These are phyloP conservation scores for Rhododendron molle DNA, from an alignment of 148 eudicot genomes.

Conservation along the genomic window DNA sequence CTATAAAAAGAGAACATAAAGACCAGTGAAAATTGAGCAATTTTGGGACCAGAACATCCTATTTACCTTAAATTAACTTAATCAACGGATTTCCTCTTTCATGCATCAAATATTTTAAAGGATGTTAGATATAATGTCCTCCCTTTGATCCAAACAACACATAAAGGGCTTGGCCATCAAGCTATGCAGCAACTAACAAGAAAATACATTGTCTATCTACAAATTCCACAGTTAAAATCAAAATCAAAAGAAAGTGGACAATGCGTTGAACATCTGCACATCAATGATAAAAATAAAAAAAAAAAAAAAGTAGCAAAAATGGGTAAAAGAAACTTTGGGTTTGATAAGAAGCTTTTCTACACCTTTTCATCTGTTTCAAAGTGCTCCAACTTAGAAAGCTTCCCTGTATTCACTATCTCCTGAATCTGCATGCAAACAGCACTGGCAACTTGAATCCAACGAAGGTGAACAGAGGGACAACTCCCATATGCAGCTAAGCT, in stretches of 20 bases:
- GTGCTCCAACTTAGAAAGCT: slow-evolving; percentile 91
- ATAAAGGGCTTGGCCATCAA: neutral
- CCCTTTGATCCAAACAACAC: neutral
- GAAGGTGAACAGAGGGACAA: neutral
- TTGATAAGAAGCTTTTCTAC: slow-evolving; percentile 1
- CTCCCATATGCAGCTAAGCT: neutral
- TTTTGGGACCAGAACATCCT: neutral
- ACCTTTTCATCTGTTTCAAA: slow-evolving; percentile 97
- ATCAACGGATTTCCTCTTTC: neutral
- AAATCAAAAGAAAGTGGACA: neutral
- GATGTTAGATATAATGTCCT: neutral
- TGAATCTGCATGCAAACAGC: slow-evolving; percentile 57
- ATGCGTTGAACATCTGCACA: neutral
- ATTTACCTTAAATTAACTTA: neutral
- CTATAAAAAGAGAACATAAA: slow-evolving; percentile 27
- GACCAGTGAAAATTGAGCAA: neutral
- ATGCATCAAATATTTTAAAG: neutral
- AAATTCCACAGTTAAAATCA: neutral
- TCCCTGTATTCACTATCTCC: slow-evolving; percentile 87
- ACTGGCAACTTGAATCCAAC: neutral
- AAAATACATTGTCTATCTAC: neutral
- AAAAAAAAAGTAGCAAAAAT: neutral
- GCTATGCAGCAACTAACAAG: neutral
- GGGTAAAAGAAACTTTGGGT: neutral
- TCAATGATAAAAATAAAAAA: neutral